phyloP scores from a whole-genome alignment of 768 basidiomycete genomes.

The Hortiboletus flavorubellus region DNA sequence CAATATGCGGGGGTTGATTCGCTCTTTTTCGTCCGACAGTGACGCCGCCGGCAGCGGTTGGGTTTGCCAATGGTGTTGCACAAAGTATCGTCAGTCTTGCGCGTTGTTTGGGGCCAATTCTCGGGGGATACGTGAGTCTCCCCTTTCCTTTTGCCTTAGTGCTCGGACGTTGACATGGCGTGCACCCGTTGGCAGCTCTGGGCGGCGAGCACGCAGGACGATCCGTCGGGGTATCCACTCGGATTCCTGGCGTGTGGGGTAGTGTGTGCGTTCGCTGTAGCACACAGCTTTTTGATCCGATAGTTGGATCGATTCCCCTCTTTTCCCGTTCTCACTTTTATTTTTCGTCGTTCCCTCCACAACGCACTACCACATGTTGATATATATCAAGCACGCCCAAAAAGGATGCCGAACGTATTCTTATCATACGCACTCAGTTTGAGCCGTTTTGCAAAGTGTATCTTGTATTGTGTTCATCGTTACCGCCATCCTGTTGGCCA shows the following conservation, averaged over 20 bases:
- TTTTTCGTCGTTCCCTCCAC: neutral
- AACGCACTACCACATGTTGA: neutral
- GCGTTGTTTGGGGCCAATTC: slow-evolving; percentile 83
- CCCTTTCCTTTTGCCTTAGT: neutral
- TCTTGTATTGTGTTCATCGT: neutral
- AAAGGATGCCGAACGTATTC: neutral
- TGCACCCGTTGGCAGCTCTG: slow-evolving; percentile 50
- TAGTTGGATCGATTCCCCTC: slow-evolving; percentile 45
- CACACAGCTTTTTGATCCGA: slow-evolving; percentile 74
- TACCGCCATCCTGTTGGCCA: neutral
- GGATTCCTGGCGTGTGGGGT: slow-evolving; percentile 68
- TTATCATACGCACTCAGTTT: neutral
- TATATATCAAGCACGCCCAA: neutral
- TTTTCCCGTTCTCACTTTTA: neutral
- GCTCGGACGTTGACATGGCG: neutral
- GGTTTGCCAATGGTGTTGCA: slow-evolving; percentile 92
- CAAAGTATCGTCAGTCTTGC: slow-evolving; percentile 95
- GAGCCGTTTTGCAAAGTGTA: neutral
- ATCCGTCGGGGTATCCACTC: slow-evolving; percentile 68
- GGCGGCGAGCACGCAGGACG: slow-evolving; percentile 64
- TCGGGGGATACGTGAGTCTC: slow-evolving; percentile 69
- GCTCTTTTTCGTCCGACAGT: slow-evolving; percentile 41
- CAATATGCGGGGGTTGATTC: neutral
- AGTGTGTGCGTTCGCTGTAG: slow-evolving; percentile 58
- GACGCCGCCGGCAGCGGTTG: slow-evolving; percentile 87